Evolutionary conservation across 495 filamentous ascomycete genomes (phyloP).

Genomic region (Aspergillus campestris): DNA sequence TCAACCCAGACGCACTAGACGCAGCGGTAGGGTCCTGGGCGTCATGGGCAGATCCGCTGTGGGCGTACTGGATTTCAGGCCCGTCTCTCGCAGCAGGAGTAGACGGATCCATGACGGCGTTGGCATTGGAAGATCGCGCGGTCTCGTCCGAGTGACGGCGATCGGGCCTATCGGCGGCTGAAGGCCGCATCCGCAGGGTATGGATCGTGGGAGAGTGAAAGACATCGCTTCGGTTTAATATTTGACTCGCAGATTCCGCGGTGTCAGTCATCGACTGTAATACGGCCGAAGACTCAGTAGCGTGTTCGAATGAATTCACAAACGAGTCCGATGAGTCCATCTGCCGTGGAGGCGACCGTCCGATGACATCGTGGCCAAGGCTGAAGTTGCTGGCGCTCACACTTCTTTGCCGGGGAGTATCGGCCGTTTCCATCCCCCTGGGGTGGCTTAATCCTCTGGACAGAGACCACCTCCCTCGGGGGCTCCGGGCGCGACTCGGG

Average conservation of each 20-base stretch:
- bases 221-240: slow-evolving; percentile 75
- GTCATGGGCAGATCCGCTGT: slow-evolving; percentile 16
- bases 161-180: slow-evolving; percentile 14
- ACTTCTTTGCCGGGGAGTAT: slow-evolving; percentile 38
- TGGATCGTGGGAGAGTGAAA: slow-evolving; percentile 78
- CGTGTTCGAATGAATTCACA: slow-evolving; percentile 60
- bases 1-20: slow-evolving; percentile 49
- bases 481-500: slow-evolving; percentile 13
- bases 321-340: slow-evolving; percentile 71
- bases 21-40: slow-evolving; percentile 15
- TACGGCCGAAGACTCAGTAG: slow-evolving; percentile 59
- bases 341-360: slow-evolving; percentile 40
- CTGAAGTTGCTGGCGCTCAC: slow-evolving; percentile 47
- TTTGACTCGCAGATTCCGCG: slow-evolving; percentile 77
- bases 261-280: slow-evolving; percentile 68
- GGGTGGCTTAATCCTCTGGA: slow-evolving; percentile 16
- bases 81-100: slow-evolving; percentile 1
- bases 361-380: slow-evolving; percentile 18
- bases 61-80: slow-evolving; percentile 9
- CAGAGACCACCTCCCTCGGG: slow-evolving; percentile 23
- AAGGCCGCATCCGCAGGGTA: slow-evolving; percentile 25
- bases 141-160: slow-evolving; percentile 37
- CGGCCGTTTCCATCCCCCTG: slow-evolving; percentile 12
- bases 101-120: slow-evolving; percentile 9
- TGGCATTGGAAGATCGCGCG: slow-evolving; percentile 22